Percentiles rank a stretch among this genome's conserved stretches.
These are phyloP conservation scores for Phytophthora crassamura DNA, from an alignment of 352 stramenopile species.

Conservation along the genomic window DNA sequence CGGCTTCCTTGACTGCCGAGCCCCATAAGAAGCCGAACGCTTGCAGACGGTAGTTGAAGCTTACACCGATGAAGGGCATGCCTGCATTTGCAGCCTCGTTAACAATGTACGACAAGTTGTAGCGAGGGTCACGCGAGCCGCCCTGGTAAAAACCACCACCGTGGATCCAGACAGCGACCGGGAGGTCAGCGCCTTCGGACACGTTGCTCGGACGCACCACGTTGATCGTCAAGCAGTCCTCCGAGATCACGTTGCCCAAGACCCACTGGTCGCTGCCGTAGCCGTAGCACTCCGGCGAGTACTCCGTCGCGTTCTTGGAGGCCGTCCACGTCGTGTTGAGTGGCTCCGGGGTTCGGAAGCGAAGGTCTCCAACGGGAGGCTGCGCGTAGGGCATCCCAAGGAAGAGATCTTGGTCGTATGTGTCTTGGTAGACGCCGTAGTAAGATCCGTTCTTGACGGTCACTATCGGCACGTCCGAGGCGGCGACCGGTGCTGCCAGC, in stretches of 20 bases:
- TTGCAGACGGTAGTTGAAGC: conserved; percentile 48
- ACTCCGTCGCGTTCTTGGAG: conserved; percentile 42
- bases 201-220: conserved; percentile 39
- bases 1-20: conserved; percentile 40
- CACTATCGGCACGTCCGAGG: conserved; percentile 12
- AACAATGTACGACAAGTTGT: conserved; percentile 41
- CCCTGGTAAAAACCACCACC: conserved; percentile 33
- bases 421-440: conserved; percentile 31
- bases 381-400: conserved; percentile 40
- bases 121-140: conserved; percentile 35
- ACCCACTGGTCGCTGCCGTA: conserved; percentile 36
- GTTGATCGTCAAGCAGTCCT: conserved; percentile 33
- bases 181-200: conserved; percentile 16
- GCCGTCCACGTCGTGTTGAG: conserved; percentile 34
- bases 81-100: conserved; percentile 26
- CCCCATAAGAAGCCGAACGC: conserved; percentile 44
- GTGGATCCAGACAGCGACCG: conserved; percentile 39
- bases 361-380: conserved; percentile 28
- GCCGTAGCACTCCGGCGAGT: conserved; percentile 43
- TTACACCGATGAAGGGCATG: conserved; percentile 44
- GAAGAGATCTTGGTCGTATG: conserved; percentile 40
- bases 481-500: too few species aligned
- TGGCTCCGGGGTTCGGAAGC: conserved; percentile 26
- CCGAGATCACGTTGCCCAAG: conserved; percentile 26
- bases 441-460: conserved; percentile 40